These are phyloP conservation scores for Jackrogersella multiformis DNA, from an alignment of 495 filamentous ascomycete genomes.

Conservation along the genomic window DNA sequence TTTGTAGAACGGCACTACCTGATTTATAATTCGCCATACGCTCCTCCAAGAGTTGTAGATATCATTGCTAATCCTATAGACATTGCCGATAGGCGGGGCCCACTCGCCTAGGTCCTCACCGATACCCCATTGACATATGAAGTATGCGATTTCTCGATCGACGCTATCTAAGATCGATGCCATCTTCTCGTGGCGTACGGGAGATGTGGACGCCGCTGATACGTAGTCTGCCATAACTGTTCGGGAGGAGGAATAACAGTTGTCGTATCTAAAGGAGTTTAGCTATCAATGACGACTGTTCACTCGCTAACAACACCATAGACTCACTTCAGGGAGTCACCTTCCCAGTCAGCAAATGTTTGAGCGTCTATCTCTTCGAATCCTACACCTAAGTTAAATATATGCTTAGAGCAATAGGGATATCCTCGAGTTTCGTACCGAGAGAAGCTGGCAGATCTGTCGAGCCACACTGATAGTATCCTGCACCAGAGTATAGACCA, in stretches of 20 bases:
- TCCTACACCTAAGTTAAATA: constrained; percentile 40
- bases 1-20: constrained; percentile 55
- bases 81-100: constrained; percentile 58
- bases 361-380: constrained; percentile 61
- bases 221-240: constrained; percentile 55
- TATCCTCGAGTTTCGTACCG: constrained; percentile 13
- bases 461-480: constrained; percentile 49
- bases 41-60: constrained; percentile 62
- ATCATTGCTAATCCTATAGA: constrained; percentile 65
- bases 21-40: constrained; percentile 61
- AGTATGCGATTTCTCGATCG: constrained; percentile 54
- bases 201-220: constrained; percentile 48
- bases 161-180: constrained; percentile 38
- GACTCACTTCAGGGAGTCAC: constrained; percentile 62
- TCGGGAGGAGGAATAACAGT: constrained; percentile 59
- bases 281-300: constrained; percentile 21
- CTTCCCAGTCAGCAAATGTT: constrained; percentile 58
- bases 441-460: constrained; percentile 43
- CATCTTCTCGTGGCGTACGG: constrained; percentile 50
- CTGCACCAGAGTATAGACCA: constrained; percentile 65
- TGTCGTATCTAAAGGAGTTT: constrained; percentile 60
- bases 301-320: constrained; percentile 48
- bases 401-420: background rate
- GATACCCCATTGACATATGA: constrained; percentile 65
- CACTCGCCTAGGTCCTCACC: constrained; percentile 58